Base-by-base conservation (phyloP, 2,329 filamentous ascomycete species). In the Parafenestella ontariensis region DNA sequence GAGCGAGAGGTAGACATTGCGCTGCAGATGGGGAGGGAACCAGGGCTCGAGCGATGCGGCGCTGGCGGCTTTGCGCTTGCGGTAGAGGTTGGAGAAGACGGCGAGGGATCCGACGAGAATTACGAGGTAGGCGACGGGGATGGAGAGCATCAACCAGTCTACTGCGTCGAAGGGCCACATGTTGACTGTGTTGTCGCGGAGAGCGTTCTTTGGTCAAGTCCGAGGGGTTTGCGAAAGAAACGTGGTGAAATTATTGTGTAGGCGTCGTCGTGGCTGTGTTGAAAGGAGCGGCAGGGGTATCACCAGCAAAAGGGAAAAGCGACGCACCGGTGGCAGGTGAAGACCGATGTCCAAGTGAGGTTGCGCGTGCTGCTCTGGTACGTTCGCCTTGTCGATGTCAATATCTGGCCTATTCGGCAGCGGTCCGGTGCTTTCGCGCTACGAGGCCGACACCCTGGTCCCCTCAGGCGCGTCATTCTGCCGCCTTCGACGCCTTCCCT, bases 1-100 rank as follows among this genome's bases (percentile, higher is more conserved):
- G 36, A 99, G 87, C 40, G 92, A 92, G 56, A 96, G 86, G 82
- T 98, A 99, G 73, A 99, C 87, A 77, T 99, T 93, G 77, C 94
- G 91, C 78, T 95, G 90, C 46, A 96, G 82, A 76, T 99, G 93
- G 47, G 89, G 85, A 21, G 89, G 88, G 78, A 99, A 99, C 94
- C 95, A 99, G 65, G 94, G 92, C 64, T 90, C 92, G 58, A 99
- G 87, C 65, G 90, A 91, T 49, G 91, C 89, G 68, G 90, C 89
- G 79, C 92, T 87, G 62, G 75, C 69, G 54, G 90, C 88, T 85
- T 96, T 95, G 77, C 95, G 87, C 80, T 95, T 94, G 70, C 94
- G 89, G 79, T 98, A 98, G 59, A 98, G 87, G 52, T 87, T 91
- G 43, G 92, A 96, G 79, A 99, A 99, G 62, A 92, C 95, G 74